These are phyloP conservation scores for Fusarium burgessii DNA, from an alignment of 2,329 filamentous ascomycete species.

Conservation along the genomic window DNA sequence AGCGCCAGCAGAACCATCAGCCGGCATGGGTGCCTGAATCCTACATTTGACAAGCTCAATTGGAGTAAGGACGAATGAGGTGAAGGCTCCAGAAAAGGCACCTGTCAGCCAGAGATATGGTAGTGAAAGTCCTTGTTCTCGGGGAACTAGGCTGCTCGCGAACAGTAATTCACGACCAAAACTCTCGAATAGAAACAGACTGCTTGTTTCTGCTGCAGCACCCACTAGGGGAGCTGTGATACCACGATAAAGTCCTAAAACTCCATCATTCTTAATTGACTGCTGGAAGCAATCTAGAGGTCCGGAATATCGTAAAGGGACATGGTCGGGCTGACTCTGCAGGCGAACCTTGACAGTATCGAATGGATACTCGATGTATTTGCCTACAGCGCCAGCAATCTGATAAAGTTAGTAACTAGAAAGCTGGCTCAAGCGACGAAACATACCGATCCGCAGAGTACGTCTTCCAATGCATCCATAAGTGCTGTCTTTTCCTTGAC, in stretches of 20 bases:
- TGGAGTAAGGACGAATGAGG: slow-evolving; percentile 90
- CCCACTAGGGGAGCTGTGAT: slow-evolving; percentile 92
- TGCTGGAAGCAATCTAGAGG: slow-evolving; percentile 95
- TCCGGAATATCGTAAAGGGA: slow-evolving; percentile 84
- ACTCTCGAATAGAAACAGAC: slow-evolving; percentile 91
- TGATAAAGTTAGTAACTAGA: slow-evolving; percentile 49
- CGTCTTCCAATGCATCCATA: slow-evolving; percentile 83
- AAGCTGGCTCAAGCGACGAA: background rate
- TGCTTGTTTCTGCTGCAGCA: slow-evolving; percentile 91
- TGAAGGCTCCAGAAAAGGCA: slow-evolving; percentile 87
- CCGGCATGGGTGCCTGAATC: slow-evolving; percentile 80
- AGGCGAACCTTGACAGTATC: slow-evolving; percentile 98
- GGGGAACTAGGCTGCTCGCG: slow-evolving; percentile 60
- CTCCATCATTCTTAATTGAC: slow-evolving; percentile 82
- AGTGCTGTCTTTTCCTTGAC: slow-evolving; percentile 56
- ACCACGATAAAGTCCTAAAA: slow-evolving; percentile 87
- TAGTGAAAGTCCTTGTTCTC: slow-evolving; percentile 76
- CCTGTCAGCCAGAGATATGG: slow-evolving; percentile 81
- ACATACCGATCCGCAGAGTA: slow-evolving; percentile 86
- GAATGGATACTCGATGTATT: slow-evolving; percentile 98
- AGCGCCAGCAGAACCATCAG: slow-evolving; percentile 56
- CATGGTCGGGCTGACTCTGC: slow-evolving; percentile 90
- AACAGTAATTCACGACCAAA: slow-evolving; percentile 76
- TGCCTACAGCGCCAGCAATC: slow-evolving; percentile 88
- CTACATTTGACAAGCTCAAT: slow-evolving; percentile 99